phyloP scores from a whole-genome alignment of 371 early-diverging fungal genomes.

The Smittium culicis region DNA sequence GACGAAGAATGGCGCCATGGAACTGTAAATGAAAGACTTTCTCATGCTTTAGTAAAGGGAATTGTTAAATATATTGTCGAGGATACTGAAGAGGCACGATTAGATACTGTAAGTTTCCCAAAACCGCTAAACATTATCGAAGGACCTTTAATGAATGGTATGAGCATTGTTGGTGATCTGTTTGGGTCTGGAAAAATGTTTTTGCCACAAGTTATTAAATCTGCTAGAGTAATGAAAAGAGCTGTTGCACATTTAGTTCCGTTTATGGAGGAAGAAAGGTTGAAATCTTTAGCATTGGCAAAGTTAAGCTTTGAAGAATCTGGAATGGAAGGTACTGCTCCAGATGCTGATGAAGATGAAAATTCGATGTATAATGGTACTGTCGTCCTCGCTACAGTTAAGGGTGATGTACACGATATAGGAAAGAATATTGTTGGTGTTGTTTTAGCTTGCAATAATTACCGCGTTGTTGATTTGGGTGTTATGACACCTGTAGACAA shows the following conservation, averaged over 20 bases:
- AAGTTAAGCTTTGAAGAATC: slow-evolving; percentile 3
- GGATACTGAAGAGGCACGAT: slow-evolving; percentile 84
- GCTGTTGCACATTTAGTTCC: slow-evolving; percentile 89
- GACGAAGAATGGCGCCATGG: slow-evolving; percentile 72
- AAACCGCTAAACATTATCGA: slow-evolving; percentile 86
- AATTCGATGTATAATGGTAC: slow-evolving; percentile 64
- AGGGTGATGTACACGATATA: slow-evolving; percentile 81
- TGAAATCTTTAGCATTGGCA: slow-evolving; percentile 35
- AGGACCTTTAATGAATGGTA: slow-evolving; percentile 87
- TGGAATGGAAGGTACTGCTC: slow-evolving; percentile 12
- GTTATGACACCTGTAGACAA: slow-evolving; percentile 86
- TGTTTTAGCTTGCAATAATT: slow-evolving; percentile 90
- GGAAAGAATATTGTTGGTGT: slow-evolving; percentile 89
- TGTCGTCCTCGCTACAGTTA: slow-evolving; percentile 83
- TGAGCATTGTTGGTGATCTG: slow-evolving; percentile 82
- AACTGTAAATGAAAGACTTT: slow-evolving; percentile 59
- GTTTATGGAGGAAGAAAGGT: slow-evolving; percentile 75
- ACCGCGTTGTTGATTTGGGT: slow-evolving; percentile 79
- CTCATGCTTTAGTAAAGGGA: slow-evolving; percentile 77
- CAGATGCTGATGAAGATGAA: slow-evolving; percentile 34
- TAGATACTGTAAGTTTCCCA: slow-evolving; percentile 48
- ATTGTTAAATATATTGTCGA: slow-evolving; percentile 79
- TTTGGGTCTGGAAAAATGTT: slow-evolving; percentile 93
- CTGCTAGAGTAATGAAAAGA: slow-evolving; percentile 83
- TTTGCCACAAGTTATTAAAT: slow-evolving; percentile 91